These are phyloP conservation scores for Thelonectria olida DNA, from an alignment of 2,329 filamentous ascomycete species.

Conservation along the genomic window DNA sequence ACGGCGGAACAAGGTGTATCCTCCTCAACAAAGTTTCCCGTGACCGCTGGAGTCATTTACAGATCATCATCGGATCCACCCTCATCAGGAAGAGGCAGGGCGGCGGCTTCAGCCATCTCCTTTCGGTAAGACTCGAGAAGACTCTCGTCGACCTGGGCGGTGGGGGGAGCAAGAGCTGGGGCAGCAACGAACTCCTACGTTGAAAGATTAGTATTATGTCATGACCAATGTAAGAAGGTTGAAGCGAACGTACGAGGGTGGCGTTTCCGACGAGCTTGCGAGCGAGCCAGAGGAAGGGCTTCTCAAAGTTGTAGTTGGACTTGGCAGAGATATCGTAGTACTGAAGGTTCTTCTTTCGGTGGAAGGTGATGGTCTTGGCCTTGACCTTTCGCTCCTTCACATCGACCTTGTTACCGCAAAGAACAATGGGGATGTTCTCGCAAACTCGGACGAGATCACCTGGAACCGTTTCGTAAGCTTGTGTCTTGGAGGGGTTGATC, in stretches of 20 bases:
- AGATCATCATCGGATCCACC: slow-evolving; percentile 81
- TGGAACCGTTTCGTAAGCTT: slow-evolving; percentile 49
- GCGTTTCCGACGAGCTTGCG: slow-evolving; percentile 98
- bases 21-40: slow-evolving; percentile 42
- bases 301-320: slow-evolving; percentile 99
- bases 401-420: slow-evolving; percentile 99
- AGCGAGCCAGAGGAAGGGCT: slow-evolving; percentile 99
- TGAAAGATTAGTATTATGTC: slow-evolving; percentile 39
- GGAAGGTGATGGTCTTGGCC: slow-evolving; percentile 99
- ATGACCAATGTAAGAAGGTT: not conserved
- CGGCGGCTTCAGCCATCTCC: slow-evolving; percentile 86
- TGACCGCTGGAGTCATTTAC: slow-evolving; percentile 53
- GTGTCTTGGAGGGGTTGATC: not conserved
- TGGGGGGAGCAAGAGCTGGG: slow-evolving; percentile 91
- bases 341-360: slow-evolving; percentile 99
- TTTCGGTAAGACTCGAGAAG: slow-evolving; percentile 84
- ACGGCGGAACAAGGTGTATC: slow-evolving; percentile 33
- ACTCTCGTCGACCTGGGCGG: slow-evolving; percentile 85
- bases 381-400: slow-evolving; percentile 99
- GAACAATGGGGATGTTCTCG: slow-evolving; percentile 98
- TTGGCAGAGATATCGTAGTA: slow-evolving; percentile 99
- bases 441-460: slow-evolving; percentile 98
- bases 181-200: slow-evolving; percentile 93
- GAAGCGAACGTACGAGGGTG: slow-evolving; percentile 34
- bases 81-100: slow-evolving; percentile 92